Evolutionary conservation across 2,329 filamentous ascomycete genomes (phyloP), one percentile per base, ranked within the genome.

Genomic region (Pseudocercospora vitis): DNA sequence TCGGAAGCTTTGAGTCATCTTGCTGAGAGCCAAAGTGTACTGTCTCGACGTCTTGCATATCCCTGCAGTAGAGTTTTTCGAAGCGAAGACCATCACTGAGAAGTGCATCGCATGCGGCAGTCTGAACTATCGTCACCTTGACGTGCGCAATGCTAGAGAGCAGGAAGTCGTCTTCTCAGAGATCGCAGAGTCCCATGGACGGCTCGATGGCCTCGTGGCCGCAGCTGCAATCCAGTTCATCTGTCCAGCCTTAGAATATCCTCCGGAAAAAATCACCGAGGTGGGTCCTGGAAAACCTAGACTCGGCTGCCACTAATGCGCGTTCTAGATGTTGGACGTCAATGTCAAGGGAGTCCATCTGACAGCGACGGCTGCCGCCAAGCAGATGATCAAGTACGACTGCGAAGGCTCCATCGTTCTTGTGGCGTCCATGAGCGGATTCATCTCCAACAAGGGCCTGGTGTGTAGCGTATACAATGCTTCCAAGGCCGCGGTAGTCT

Each of bases 341-440:
- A 80, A 81, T 58, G 76, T 75, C 59, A 76, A 73, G 7, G 78
- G 78, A 3, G 74, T 75, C 2, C 77, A 79, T 59, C 71, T 76
- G 52, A 69, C 71, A 0, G 76, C 77, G 2, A 73, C 74, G 19
- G 73, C 76, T 0, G 74, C 71, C 3, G 77, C 77, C 1, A 70
- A 70, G 42, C 73, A 78, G 58, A 77, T 79, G 71, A 74, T 74
- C 55, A 72, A 73, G 26, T 71, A 75, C 60, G 78, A 81, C 54
- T 76, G 68, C n/a, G 70, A 68, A 8, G 78, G 75, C n/a, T 76
- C 73, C 3, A 78, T 80, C 50, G 68, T 79, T 2, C 66, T 80
- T 7, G 67, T 81, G 0, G 78, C 76, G 0, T 77, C 74, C 59
- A 81, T 81, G 76, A 77, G 74, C 52, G 78, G 76, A 0, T 61